Conservation (phyloP, 169 alveolate species). For the Hepatocystis sp. region DNA sequence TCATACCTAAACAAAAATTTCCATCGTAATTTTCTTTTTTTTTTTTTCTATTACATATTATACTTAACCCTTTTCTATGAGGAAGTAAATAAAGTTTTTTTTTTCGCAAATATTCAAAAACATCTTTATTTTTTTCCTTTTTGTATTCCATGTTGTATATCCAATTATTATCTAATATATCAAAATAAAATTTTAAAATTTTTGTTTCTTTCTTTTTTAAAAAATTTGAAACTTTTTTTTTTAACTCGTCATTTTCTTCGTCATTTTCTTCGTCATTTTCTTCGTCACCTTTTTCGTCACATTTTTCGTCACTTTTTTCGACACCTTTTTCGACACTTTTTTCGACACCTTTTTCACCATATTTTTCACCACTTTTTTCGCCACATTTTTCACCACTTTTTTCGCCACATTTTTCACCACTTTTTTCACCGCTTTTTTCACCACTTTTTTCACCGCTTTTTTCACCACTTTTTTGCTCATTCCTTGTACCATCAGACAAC, state of each 20-base stretch:
- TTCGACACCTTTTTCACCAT: background rate
- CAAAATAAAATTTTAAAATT: conserved; percentile 25
- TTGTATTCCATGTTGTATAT: conserved; percentile 41
- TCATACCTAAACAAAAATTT: conserved; percentile 63
- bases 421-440: too few relatives aligned
- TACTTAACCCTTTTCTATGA: conserved; percentile 70
- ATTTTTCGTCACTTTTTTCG: background rate
- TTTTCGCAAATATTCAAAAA: conserved; percentile 49
- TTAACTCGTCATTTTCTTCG: conserved; percentile 2
- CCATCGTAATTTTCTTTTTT: conserved; percentile 73
- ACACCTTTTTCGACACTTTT: background rate
- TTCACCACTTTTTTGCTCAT: too few relatives aligned
- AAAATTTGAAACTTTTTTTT: conserved; percentile 29
- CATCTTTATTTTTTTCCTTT: conserved; percentile 29
- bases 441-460: too few relatives aligned
- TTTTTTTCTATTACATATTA: conserved; percentile 28
- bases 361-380: background rate
- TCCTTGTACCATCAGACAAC: too few relatives aligned
- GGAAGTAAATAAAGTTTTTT: conserved; percentile 40
- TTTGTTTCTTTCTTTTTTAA: conserved; percentile 29
- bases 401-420: too few relatives aligned
- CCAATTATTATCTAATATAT: conserved; percentile 47
- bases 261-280: conserved; percentile 2
- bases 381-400: background rate
- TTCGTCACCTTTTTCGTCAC: background rate